phyloP scores from a whole-genome alignment of 148 eudicot genomes.

The Vaccinium darrowii region DNA sequence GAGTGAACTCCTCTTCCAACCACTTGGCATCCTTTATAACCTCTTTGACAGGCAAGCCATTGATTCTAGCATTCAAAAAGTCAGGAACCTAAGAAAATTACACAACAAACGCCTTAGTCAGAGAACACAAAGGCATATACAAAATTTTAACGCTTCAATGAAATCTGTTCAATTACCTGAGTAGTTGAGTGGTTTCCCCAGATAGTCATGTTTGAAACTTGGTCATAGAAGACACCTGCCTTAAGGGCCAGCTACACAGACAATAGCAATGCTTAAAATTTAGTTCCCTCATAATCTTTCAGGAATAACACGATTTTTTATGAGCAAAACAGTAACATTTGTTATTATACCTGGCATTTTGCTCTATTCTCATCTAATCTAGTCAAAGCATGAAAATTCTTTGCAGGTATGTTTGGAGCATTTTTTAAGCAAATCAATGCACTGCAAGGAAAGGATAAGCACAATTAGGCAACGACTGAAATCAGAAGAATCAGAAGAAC shows the following conservation, averaged over 20 bases:
- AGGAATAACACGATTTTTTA: background rate
- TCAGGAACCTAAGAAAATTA: conserved; percentile 74
- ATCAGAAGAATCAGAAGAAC: background rate
- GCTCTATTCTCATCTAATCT: conserved; percentile 98
- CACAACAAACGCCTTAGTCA: background rate
- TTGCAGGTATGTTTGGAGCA: conserved; percentile 96
- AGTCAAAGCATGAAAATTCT: conserved; percentile 93
- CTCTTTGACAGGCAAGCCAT: conserved; percentile 80
- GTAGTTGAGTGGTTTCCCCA: conserved; percentile 99
- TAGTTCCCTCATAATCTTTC: background rate
- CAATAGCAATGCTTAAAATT: background rate
- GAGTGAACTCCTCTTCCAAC: conserved; percentile 93
- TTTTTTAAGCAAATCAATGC: conserved; percentile 97
- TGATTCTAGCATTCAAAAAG: conserved; percentile 80
- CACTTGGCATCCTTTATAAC: conserved; percentile 85
- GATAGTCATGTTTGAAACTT: conserved; percentile 92
- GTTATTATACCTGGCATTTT: conserved; percentile 76
- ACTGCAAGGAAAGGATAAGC: conserved; percentile 41
- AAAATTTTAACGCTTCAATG: conserved; percentile 6
- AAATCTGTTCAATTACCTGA: conserved; percentile 48
- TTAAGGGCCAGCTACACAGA: conserved; percentile 82
- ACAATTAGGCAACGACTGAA: conserved; percentile 10
- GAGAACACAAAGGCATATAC: background rate
- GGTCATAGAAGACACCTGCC: conserved; percentile 97
- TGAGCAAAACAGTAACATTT: background rate